phyloP scores from a whole-genome alignment of 2,329 filamentous ascomycete genomes.

The Sphaceloma murrayae region DNA sequence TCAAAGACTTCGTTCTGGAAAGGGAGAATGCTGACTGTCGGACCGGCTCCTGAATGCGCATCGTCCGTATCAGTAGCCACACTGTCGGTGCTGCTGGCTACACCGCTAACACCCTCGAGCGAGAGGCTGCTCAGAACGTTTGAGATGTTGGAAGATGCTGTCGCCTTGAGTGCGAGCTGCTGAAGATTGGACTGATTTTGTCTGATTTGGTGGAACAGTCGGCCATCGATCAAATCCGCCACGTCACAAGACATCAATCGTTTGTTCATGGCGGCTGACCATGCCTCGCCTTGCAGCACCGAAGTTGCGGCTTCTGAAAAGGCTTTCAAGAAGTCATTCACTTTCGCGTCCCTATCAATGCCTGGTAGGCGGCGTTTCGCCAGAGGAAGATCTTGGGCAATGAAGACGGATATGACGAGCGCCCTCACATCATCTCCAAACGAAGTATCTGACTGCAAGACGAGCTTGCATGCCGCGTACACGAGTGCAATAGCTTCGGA shows the following conservation, averaged over 20 bases:
- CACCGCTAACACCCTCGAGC: no score
- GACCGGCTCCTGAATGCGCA: slow-evolving; percentile 17
- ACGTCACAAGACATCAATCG: slow-evolving; percentile 35
- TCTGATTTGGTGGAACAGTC: slow-evolving; percentile 32
- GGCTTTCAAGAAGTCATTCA: slow-evolving; percentile 21
- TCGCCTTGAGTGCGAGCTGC: no score
- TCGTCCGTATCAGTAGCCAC: no score
- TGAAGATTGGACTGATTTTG: no score
- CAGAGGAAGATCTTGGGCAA: slow-evolving; percentile 23
- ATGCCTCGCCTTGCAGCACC: slow-evolving; percentile 32
- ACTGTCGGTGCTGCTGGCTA: no score
- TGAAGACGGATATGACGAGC: not conserved
- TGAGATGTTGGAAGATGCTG: no score
- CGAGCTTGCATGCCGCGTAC: not conserved
- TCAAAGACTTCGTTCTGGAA: slow-evolving; percentile 42
- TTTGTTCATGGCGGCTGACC: slow-evolving; percentile 26
- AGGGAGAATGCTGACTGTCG: slow-evolving; percentile 22
- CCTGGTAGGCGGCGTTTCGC: slow-evolving; percentile 24
- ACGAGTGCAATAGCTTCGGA: not conserved
- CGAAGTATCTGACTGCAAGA: not conserved
- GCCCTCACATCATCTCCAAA: not conserved
- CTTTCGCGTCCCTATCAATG: slow-evolving; percentile 12
- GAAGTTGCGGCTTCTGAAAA: slow-evolving; percentile 32
- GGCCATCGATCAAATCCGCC: slow-evolving; percentile 48
- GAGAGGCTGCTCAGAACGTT: no score